Evolutionary conservation across 1,284 basidiomycete genomes (phyloP), one percentile per base, ranked within the genome.

Genomic region (Trametes pubescens): DNA sequence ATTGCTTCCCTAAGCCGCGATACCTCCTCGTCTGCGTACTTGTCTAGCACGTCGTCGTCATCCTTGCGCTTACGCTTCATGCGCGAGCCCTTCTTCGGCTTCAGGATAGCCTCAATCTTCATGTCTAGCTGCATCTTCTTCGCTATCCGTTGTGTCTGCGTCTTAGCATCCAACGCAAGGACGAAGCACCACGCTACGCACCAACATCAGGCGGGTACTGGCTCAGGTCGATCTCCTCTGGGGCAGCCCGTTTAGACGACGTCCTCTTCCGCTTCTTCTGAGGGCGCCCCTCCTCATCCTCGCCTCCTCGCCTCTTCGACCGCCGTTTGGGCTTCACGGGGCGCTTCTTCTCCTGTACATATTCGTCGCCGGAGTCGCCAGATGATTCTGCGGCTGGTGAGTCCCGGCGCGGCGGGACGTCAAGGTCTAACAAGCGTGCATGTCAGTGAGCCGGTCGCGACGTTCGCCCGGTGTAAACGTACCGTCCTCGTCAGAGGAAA

Each of bases 1-100:
- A 99, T 99, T 38, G 88, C 82, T 64, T 94, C 90, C 21, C 94
- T 85, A 24, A 99, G 82, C 8, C 91, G 82, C 0, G 91, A 90
- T 26, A 99, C 95, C 71, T 97, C 91, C 67, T 96, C 94, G 75
- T 99, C 97, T 18, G 95, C 95, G 70, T 93, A 92, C 43, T 88
- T 84, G 72, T 99, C 97, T 24, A 99, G 76, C 1, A 83, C 82
- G 65, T 87, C 93, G 14, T 95, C 93, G 59, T 92, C 87, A 59
- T 85, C 84, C 75, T 91, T 91, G 76, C 94, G 94, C 75, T 89
- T 88, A 73, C 88, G 80, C 69, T 81, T 86, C 56, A 84, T 86
- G 26, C 90, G 81, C 24, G 82, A 81, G 0, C 82, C 78, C 74
- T 91, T 92, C 73, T 91, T 90, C 8, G 89, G 82, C 77, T 94